Evolutionary conservation across 2,329 filamentous ascomycete species (phyloP).

Genomic region (Capronia americana): DNA sequence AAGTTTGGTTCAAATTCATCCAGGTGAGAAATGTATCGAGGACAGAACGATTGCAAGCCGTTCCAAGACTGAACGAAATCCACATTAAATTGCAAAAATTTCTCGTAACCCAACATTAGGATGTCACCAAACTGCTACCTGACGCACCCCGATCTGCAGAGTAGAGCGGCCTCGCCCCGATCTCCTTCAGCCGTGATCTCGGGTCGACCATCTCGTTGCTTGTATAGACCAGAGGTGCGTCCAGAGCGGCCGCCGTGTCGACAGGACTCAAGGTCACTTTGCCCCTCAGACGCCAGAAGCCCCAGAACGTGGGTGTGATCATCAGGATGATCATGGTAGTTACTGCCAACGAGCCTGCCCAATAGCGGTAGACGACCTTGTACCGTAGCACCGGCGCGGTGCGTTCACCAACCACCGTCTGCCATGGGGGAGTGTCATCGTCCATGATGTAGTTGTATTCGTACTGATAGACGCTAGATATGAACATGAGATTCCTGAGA

Average conservation of each 20-base stretch:
- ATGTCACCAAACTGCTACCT: background rate
- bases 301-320: conserved; percentile 17
- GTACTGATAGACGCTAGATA: conserved; percentile 3
- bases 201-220: conserved; percentile 26
- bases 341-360: conserved; percentile 10
- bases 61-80: background rate
- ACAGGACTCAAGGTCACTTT: conserved; percentile 13
- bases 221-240: conserved; percentile 1
- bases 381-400: background rate
- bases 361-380: background rate
- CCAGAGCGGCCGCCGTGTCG: conserved; percentile 12
- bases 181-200: conserved; percentile 5
- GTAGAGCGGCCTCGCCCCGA: background rate
- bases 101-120: background rate
- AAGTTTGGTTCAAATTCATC: background rate
- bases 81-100: too few species aligned
- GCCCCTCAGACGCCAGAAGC: conserved; percentile 13
- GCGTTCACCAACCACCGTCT: background rate
- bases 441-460: background rate
- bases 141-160: background rate
- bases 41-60: background rate
- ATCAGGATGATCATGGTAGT: conserved; percentile 14
- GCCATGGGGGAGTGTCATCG: background rate
- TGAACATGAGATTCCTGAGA: conserved; percentile 10
- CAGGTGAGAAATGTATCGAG: background rate